Conservation (phyloP, 164 flowering plant species). For the Magnolia officinalis region DNA sequence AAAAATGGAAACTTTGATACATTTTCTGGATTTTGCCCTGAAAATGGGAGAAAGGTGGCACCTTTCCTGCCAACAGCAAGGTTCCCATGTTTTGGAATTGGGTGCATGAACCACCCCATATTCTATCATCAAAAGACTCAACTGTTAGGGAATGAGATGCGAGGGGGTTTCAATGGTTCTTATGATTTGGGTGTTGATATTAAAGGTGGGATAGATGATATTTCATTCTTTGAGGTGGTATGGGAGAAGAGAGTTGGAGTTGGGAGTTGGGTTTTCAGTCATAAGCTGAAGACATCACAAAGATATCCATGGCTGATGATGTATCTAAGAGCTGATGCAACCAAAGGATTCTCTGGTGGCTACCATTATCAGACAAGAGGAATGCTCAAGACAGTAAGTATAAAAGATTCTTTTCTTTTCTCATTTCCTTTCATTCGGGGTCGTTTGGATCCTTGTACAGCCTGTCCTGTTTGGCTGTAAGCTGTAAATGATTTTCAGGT, state of each 20-base stretch:
- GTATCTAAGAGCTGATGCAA: constrained; percentile 79
- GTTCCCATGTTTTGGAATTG: constrained; percentile 68
- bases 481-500: no score
- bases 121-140: constrained; percentile 22
- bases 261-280: constrained; percentile 60
- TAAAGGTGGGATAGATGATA: constrained; percentile 22
- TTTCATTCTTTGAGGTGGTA: constrained; percentile 51
- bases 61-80: constrained; percentile 33
- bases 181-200: constrained; percentile 15
- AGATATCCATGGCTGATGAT: constrained; percentile 87
- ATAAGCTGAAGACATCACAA: constrained; percentile 59
- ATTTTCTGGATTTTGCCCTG: constrained; percentile 50
- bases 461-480: no score
- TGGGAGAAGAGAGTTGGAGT: constrained; percentile 67
- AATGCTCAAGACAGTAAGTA: constrained; percentile 33
- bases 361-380: constrained; percentile 79
- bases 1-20: constrained; percentile 77
- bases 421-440: background rate
- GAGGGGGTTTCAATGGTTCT: constrained; percentile 14
- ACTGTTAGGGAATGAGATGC: background rate
- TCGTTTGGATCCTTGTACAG: no score
- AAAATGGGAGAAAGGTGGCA: constrained; percentile 49
- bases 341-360: constrained; percentile 70
- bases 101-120: constrained; percentile 77
- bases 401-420: background rate